Evolutionary conservation across 108 stramenopile species (phyloP).

Genomic region (Cylindrotheca fusiformis): DNA sequence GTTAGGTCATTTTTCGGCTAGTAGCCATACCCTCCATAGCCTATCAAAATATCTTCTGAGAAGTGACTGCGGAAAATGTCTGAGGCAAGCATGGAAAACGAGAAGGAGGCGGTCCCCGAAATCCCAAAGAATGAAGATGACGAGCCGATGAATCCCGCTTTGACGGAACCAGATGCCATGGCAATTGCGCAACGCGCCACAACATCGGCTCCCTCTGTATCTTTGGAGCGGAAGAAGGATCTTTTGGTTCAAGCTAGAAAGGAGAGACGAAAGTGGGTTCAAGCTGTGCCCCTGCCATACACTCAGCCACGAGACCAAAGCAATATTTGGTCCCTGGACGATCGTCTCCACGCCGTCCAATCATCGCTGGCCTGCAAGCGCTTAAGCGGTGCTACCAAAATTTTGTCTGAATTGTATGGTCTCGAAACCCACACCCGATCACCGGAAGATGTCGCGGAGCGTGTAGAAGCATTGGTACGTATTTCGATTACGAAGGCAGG

Average conservation of each 20-base stretch:
- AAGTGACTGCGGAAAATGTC: neutral
- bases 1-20: too few relatives aligned
- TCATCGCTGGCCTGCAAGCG: conserved; percentile 23
- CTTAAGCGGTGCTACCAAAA: conserved; percentile 20
- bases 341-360: conserved; percentile 16
- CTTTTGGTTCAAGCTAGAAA: conserved; percentile 62
- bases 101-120: neutral
- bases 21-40: too few relatives aligned
- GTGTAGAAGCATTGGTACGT: conserved; percentile 34
- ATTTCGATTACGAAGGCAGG: neutral
- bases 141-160: conserved; percentile 4
- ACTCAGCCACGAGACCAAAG: conserved; percentile 5
- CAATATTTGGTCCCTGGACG: conserved; percentile 17
- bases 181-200: conserved; percentile 5
- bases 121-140: neutral
- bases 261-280: conserved; percentile 67
- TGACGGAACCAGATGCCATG: conserved; percentile 24
- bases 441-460: conserved; percentile 21
- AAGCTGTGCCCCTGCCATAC: conserved; percentile 34
- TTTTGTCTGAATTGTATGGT: conserved; percentile 40
- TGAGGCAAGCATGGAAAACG: neutral
- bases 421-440: conserved; percentile 4
- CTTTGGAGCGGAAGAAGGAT: conserved; percentile 58
- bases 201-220: conserved; percentile 26
- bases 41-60: too few relatives aligned